Conservation (phyloP, 2,329 filamentous ascomycete species). For the Elsinoe ampelina region DNA sequence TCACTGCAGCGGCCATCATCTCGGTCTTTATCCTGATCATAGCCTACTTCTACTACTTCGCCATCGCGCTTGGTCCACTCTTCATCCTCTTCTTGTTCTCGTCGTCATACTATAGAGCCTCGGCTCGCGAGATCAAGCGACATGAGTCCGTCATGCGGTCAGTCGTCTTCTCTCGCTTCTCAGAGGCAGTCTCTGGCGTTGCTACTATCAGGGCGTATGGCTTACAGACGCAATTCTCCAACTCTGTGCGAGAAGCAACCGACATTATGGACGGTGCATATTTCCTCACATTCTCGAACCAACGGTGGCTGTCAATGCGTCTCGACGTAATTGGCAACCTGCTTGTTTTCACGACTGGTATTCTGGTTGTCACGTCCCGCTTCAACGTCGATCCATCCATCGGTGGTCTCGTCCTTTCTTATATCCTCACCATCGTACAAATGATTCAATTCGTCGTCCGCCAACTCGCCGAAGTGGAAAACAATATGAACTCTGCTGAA, state of each 20-base stretch:
- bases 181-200: constrained; percentile 75
- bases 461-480: constrained; percentile 90
- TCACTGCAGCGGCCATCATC: constrained; percentile 73
- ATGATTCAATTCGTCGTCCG: constrained; percentile 94
- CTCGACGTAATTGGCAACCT: constrained; percentile 76
- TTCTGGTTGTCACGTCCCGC: constrained; percentile 83
- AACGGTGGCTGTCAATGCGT: constrained; percentile 81
- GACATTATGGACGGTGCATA: constrained; percentile 93
- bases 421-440: constrained; percentile 86
- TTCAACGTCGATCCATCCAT: constrained; percentile 80
- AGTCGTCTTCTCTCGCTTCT: constrained; percentile 80
- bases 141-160: constrained; percentile 86
- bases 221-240: constrained; percentile 63
- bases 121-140: constrained; percentile 87
- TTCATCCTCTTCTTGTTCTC: constrained; percentile 71
- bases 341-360: constrained; percentile 78
- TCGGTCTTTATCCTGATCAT: constrained; percentile 86
- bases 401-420: constrained; percentile 78
- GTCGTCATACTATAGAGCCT: constrained; percentile 79
- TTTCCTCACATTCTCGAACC: constrained; percentile 90
- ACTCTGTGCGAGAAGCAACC: constrained; percentile 60
- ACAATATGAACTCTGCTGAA: constrained; percentile 96
- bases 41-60: constrained; percentile 88
- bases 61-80: constrained; percentile 58
- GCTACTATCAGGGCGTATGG: constrained; percentile 86